These are phyloP conservation scores for Tuber borchii DNA, from an alignment of 495 filamentous ascomycete genomes.

Conservation along the genomic window DNA sequence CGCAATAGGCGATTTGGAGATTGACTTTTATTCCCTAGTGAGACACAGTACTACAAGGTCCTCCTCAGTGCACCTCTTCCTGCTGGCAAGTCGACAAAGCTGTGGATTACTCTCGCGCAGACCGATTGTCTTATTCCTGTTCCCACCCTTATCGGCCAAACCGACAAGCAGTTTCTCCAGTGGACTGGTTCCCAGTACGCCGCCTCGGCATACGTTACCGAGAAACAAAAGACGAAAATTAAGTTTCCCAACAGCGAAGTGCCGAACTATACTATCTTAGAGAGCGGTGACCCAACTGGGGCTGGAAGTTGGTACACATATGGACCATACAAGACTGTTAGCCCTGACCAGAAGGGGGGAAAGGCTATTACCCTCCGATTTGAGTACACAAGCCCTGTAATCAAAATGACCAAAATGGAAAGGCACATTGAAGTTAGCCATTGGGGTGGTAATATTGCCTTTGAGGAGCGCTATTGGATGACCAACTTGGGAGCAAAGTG, in stretches of 20 bases:
- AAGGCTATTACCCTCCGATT: constrained; percentile 75
- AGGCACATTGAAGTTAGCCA: constrained; percentile 91
- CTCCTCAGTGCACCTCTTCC: constrained; percentile 66
- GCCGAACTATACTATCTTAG: constrained; percentile 74
- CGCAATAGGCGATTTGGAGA: constrained; percentile 16
- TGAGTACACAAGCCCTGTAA: constrained; percentile 89
- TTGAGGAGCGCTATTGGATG: constrained; percentile 88
- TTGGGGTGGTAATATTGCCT: constrained; percentile 93
- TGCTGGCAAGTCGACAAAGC: constrained; percentile 68
- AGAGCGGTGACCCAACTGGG: constrained; percentile 65
- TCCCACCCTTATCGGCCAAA: constrained; percentile 70
- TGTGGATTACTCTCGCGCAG: constrained; percentile 76
- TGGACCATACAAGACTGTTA: constrained; percentile 73
- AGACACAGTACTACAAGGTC: constrained; percentile 74
- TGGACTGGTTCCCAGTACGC: constrained; percentile 77
- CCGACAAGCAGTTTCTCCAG: constrained; percentile 75
- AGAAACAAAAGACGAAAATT: constrained; percentile 93
- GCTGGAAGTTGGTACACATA: constrained; percentile 83
- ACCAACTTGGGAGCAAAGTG: constrained; percentile 70
- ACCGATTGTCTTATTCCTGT: constrained; percentile 69
- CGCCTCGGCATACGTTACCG: constrained; percentile 71
- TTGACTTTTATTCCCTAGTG: constrained; percentile 42
- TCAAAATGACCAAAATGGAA: constrained; percentile 66
- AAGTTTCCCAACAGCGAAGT: constrained; percentile 74
- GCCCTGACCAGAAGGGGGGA: constrained; percentile 46